Evolutionary conservation across 208 protist species (phyloP).

Genomic region (Trypanosoma theileri): DNA sequence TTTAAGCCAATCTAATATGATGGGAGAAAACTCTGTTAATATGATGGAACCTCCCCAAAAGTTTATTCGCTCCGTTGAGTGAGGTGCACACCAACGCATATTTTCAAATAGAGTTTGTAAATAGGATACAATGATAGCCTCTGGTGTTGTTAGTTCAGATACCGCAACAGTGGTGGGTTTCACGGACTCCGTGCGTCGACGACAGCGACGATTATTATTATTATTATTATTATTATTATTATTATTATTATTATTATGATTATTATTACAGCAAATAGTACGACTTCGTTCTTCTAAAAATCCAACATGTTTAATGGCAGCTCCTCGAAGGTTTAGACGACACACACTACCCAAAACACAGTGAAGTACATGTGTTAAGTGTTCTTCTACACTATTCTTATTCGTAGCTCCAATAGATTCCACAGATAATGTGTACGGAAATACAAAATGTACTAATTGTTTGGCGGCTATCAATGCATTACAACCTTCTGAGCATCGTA

Average conservation of each 20-base stretch:
- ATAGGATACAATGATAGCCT: conserved; percentile 47
- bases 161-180: conserved; percentile 13
- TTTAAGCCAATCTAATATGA: conserved; percentile 47
- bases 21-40: conserved; percentile 32
- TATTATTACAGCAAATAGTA: neutral
- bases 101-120: conserved; percentile 38
- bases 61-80: neutral
- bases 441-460: conserved; percentile 13
- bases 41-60: conserved; percentile 51
- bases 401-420: neutral
- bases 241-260: neutral
- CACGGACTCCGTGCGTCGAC: too few relatives aligned
- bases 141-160: conserved; percentile 33
- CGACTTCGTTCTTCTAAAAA: conserved; percentile 43
- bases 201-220: too few relatives aligned
- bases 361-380: conserved; percentile 39
- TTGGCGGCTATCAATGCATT: neutral
- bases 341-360: conserved; percentile 39
- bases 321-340: conserved; percentile 55
- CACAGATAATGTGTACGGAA: conserved; percentile 20
- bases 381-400: neutral
- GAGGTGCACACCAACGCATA: conserved; percentile 31
- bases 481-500: conserved; percentile 15
- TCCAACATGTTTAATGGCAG: conserved; percentile 46
- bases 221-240: neutral